Base-by-base conservation (phyloP, 305 asterid genomes). In the Fraxinus sp. region DNA sequence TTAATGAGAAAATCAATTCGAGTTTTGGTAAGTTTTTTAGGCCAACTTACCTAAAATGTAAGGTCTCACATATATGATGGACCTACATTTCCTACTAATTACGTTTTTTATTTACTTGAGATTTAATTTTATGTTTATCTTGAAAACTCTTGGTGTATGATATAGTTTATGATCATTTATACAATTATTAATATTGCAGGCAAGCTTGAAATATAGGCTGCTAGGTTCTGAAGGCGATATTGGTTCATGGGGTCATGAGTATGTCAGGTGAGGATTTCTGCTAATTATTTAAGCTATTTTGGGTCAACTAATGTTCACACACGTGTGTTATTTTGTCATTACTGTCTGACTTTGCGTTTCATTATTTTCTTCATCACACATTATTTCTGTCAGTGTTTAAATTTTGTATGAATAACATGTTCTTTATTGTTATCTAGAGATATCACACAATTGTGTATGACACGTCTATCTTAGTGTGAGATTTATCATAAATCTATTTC, bases 191-290 rank as follows among this genome's bases (percentile, higher is more conserved):
- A 82, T 82, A 43, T 86, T 90, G 78, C 96, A 97, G 99, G 99
- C 93, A 88, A 97, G 99, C 93, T 90, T 97, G 88, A 95, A 95
- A 84, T 97, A 93, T 88, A 91, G 99, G 86, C 87, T 97, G 72
- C 84, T 92, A 83, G 99, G 99, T 85, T 91, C 98, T 68, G 97
- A 92, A 26, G 98, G 96, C 84, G 98, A 95, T 84, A 93, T 95
- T 88, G 98, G 99, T 85, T 96, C 98, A n/a, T 96, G 99, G 99
- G 99, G 99, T 83, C 99, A 97, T 83, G 99, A 97, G 86, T 97
- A 97, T 87, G 98, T 95, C 78, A 90, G 99, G 99, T 96, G 84
- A 89, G 92, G 78, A 81, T 78, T 33, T 79, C 64, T 36, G 49
- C 64, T 30, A 35, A 41, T 81, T 62, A 3, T 49, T 30, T 80